Percentiles rank a stretch among this genome's conserved stretches.
These are phyloP conservation scores for Eremochloa ophiuroides DNA, from an alignment of 176 grass and related monocot species.

Conservation along the genomic window DNA sequence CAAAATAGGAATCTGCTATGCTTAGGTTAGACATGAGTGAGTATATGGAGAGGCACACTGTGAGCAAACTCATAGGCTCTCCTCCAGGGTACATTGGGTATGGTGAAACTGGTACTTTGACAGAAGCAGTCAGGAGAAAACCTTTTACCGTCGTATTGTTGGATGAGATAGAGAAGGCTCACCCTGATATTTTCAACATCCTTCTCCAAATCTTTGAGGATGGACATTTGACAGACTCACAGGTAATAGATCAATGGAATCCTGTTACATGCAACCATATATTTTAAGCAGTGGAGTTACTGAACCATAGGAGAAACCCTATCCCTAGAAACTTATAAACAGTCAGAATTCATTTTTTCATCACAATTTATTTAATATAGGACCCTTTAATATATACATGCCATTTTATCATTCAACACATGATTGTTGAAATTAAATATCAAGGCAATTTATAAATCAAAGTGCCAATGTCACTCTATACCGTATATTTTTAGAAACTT, in stretches of 20 bases:
- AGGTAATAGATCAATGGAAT: slow-evolving; percentile 42
- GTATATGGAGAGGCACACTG: slow-evolving; percentile 97
- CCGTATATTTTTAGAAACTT: not conserved
- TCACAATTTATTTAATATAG: not conserved
- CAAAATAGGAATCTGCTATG: slow-evolving; percentile 78
- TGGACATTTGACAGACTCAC: slow-evolving; percentile 84
- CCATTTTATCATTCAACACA: not conserved
- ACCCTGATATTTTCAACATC: slow-evolving; percentile 99
- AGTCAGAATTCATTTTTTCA: not conserved
- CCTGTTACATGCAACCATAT: not conserved
- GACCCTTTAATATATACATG: no score
- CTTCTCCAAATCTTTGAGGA: slow-evolving; percentile 99
- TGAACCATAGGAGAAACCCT: not conserved
- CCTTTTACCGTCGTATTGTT: slow-evolving; percentile 90
- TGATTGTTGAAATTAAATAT: slow-evolving; percentile 6
- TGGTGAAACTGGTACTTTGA: slow-evolving; percentile 89
- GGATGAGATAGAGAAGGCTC: slow-evolving; percentile 99
- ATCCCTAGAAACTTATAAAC: slow-evolving; percentile 8
- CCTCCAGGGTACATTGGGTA: slow-evolving; percentile 93
- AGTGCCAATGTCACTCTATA: not conserved
- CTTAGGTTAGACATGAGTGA: slow-evolving; percentile 95
- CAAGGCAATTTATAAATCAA: not conserved
- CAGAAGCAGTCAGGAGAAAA: slow-evolving; percentile 87
- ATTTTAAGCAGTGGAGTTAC: slow-evolving; percentile 3
- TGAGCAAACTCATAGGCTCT: slow-evolving; percentile 96